A percentile compares a stretch with the other conserved stretches of the same genome.
phyloP scores from a whole-genome alignment of 148 eudicot species.

The Vaccinium darrowii region DNA sequence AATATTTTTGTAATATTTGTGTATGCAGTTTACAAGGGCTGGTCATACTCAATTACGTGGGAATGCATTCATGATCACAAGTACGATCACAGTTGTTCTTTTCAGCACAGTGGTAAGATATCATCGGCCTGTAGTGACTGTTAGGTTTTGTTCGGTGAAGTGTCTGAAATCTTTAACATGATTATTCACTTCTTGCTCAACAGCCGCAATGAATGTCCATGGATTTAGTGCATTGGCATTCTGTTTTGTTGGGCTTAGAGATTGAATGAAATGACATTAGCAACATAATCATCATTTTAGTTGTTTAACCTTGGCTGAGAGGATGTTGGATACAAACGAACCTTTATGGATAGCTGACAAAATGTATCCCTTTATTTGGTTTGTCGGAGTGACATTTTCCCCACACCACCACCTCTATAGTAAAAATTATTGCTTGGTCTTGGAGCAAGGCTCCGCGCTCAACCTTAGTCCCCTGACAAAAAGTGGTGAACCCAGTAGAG shows the following conservation, averaged over 20 bases:
- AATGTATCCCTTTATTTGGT: not conserved
- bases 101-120: conserved; percentile 75
- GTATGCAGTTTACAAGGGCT: conserved; percentile 55
- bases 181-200: not conserved
- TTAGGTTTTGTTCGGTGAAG: not conserved
- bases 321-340: not conserved
- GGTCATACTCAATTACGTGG: conserved; percentile 63
- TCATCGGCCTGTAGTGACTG: not conserved
- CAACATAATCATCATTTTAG: not conserved
- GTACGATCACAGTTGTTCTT: conserved; percentile 77
- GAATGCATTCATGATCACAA: conserved; percentile 77
- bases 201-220: conserved; percentile 27
- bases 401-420: conserved; percentile 11
- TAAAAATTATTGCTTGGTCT: not conserved
- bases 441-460: not conserved
- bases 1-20: conserved; percentile 2
- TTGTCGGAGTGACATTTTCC: not conserved
- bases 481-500: not conserved
- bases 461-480: not conserved
- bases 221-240: conserved; percentile 21
- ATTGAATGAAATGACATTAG: not conserved
- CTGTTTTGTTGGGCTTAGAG: not conserved
- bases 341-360: not conserved
- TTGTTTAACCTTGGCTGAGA: not conserved
- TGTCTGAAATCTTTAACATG: not conserved